phyloP scores from a whole-genome alignment of 768 basidiomycete genomes.

The Boletellus ananiceps region DNA sequence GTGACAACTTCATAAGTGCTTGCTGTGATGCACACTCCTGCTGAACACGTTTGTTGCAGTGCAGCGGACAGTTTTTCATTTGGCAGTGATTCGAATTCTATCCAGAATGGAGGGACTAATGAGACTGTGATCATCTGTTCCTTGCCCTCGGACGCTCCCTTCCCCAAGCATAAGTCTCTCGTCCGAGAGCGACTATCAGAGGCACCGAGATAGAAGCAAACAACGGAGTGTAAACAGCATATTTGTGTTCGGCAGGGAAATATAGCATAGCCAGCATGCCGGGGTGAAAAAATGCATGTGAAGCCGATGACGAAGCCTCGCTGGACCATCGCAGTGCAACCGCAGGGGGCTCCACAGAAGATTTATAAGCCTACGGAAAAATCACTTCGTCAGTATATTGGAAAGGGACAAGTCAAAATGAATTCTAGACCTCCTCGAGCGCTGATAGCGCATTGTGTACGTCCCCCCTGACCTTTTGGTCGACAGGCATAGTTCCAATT shows the following conservation, averaged over 20 bases:
- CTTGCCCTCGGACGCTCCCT: slow-evolving; percentile 13
- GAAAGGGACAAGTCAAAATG: background rate
- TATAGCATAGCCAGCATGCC: slow-evolving; percentile 95
- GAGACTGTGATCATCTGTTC: slow-evolving; percentile 10
- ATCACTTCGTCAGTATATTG: slow-evolving; percentile 7
- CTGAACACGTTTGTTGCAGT: slow-evolving; percentile 16
- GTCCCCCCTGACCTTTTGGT: slow-evolving; percentile 66
- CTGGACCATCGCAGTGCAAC: slow-evolving; percentile 55
- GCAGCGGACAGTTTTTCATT: slow-evolving; percentile 9
- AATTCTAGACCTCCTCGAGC: slow-evolving; percentile 60
- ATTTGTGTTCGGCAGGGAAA: slow-evolving; percentile 97
- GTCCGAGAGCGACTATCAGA: slow-evolving; percentile 64
- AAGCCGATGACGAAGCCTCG: slow-evolving; percentile 60
- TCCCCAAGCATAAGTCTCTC: slow-evolving; percentile 69
- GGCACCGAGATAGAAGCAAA: slow-evolving; percentile 91
- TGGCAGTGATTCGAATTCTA: slow-evolving; percentile 6
- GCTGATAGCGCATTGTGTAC: slow-evolving; percentile 65
- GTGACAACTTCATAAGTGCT: slow-evolving; percentile 13
- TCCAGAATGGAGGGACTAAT: background rate
- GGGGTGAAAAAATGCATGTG: slow-evolving; percentile 93
- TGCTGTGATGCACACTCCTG: background rate
- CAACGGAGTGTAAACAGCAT: slow-evolving; percentile 92
- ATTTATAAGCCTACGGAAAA: slow-evolving; percentile 22
- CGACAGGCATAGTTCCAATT: slow-evolving; percentile 91
- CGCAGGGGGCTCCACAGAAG: slow-evolving; percentile 16